phyloP scores from a whole-genome alignment of 768 basidiomycete genomes.

The Leucosporidium creatinivorum region DNA sequence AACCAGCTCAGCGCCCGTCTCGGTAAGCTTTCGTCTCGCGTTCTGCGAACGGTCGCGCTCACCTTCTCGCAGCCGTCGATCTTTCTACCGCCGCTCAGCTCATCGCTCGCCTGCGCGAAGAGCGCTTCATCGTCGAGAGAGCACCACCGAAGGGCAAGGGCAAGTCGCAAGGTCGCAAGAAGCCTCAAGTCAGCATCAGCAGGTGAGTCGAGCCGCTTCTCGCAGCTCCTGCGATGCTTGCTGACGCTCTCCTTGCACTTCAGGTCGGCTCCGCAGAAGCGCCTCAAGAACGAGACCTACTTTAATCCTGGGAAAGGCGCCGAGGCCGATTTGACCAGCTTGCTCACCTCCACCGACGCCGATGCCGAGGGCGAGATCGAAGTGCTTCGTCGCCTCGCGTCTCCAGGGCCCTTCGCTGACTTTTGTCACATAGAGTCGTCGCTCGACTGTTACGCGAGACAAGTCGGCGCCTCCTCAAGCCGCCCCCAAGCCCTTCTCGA shows the following conservation, averaged over 20 bases:
- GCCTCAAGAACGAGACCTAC: conserved; percentile 19
- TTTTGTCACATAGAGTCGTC: neutral
- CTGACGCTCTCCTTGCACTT: neutral
- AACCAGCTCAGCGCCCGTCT: conserved; percentile 10
- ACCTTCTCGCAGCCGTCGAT: conserved; percentile 8
- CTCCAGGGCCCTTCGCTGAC: too few relatives aligned
- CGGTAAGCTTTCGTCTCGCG: neutral
- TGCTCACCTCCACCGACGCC: neutral
- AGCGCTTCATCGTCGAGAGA: conserved; percentile 19
- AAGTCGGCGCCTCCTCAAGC: too few relatives aligned
- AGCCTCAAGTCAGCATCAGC: conserved; percentile 16
- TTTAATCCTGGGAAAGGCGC: conserved; percentile 18
- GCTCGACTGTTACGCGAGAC: neutral
- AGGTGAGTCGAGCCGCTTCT: neutral
- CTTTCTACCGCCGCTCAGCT: conserved; percentile 14
- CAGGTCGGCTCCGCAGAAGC: conserved; percentile 12
- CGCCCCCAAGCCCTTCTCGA: too few relatives aligned
- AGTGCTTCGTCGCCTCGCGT: neutral
- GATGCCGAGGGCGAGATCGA: neutral
- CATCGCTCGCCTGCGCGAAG: conserved; percentile 17
- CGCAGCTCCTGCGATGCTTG: too few relatives aligned
- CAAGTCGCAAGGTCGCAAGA: neutral
- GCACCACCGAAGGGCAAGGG: neutral
- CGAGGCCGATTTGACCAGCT: neutral
- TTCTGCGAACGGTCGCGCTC: too few relatives aligned